Conservation (phyloP, 75 land plant genomes). For the Gnetum montanum region DNA sequence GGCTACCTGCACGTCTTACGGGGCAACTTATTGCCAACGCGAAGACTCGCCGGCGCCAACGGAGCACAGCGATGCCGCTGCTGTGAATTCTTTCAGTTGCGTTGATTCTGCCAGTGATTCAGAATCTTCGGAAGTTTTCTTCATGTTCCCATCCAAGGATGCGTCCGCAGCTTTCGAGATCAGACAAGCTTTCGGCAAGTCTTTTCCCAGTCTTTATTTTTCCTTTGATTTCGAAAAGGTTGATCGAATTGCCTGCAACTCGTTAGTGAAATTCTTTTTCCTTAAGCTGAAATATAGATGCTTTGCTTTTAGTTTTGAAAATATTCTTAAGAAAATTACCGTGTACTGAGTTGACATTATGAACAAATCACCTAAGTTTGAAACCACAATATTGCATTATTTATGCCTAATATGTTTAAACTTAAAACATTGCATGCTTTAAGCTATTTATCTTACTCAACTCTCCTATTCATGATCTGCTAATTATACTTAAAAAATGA, state of each 20-base stretch:
- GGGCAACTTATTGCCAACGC: neutral
- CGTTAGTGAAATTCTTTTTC: neutral
- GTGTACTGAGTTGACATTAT: too few species aligned
- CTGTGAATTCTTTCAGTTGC: neutral
- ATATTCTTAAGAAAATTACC: too few species aligned
- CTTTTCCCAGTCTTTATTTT: neutral
- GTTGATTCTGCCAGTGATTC: conserved; percentile 1
- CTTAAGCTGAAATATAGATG: neutral
- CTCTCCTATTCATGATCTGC: too few species aligned
- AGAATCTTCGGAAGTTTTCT: neutral
- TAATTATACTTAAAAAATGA: too few species aligned
- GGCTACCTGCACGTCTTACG: conserved; percentile 26
- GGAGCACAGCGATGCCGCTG: neutral
- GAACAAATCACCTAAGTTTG: too few species aligned
- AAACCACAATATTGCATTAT: too few species aligned
- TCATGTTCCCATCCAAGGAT: conserved; percentile 4
- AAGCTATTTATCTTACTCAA: too few species aligned
- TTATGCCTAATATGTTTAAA: too few species aligned
- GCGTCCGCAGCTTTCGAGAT: conserved; percentile 16
- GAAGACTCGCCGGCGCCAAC: conserved; percentile 4
- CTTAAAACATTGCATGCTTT: too few species aligned
- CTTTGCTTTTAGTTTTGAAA: too few species aligned
- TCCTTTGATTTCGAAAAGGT: neutral
- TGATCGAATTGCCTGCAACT: neutral
- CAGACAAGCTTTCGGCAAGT: conserved; percentile 41